Evolutionary conservation across 2,329 filamentous ascomycete genomes (phyloP), one percentile per base, ranked within the genome.

Genomic region (Fusarium avenaceum): DNA sequence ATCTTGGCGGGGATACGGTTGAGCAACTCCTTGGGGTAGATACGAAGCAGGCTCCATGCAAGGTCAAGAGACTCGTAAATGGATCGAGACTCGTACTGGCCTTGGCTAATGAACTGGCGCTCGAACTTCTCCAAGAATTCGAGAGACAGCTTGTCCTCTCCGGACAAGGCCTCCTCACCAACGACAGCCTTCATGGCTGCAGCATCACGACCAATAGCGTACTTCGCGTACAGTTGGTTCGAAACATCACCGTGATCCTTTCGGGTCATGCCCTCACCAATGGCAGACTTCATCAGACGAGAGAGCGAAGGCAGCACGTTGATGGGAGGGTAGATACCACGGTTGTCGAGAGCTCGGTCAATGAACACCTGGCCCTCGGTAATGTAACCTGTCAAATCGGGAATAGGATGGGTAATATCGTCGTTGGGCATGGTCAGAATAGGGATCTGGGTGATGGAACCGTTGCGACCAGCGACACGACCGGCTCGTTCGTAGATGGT

Each of bases 381-480:
- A 79, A 99, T 99, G 84, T 98, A 99, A 57, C 96, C 96, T 68
- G 96, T 99, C 84, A 99, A 86, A 86, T 99, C 96, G 69, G 96
- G 96, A 79, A 99, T 99, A 40, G 96, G 96, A 80, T 99, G 96
- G 43, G 96, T 99, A 78, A 99, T 99, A 83, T 99, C 95, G 79
- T 99, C 95, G 89, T 99, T 99, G 76, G 96, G 96, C 96, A 99
- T 99, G 73, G 96, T 97, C 83, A 99, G 82, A 79, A 99, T 99
- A 63, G 96, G 96, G 76, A 99, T 97, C 84, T 99, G 96, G 20
- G 96, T 99, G 76, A 99, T 99, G 75, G 96, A 99, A 64, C 96
- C 96, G 77, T 98, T 97, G 75, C 96, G 92, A 74, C 96, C 96
- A 77, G 93, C 86, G 50, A 99, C 96, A 92, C 96, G 96, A 77